A percentile compares a stretch with the other conserved stretches of the same genome.
These are phyloP conservation scores for Conringia planisiliqua DNA, from an alignment of 345 rosid species.

Conservation along the genomic window DNA sequence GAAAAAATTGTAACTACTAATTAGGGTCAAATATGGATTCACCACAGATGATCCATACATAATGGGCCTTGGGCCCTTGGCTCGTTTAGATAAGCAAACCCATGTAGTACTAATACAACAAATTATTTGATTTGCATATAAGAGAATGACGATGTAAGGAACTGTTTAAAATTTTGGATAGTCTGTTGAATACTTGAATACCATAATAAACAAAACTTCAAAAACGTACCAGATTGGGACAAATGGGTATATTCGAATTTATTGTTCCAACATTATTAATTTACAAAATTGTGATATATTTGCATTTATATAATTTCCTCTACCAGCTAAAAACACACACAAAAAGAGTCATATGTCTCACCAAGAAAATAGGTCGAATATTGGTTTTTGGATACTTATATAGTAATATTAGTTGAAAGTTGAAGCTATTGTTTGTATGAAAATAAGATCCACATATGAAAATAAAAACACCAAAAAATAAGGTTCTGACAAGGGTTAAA, in stretches of 20 bases:
- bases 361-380: not conserved
- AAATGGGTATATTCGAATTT: no score
- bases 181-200: not conserved
- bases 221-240: no score
- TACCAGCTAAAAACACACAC: no score
- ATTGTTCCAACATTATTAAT: no score
- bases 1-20: not conserved
- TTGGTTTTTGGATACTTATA: not conserved
- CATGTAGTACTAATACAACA: not conserved
- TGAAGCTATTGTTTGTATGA: not conserved
- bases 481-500: not conserved
- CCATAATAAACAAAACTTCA: not conserved
- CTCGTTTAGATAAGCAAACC: not conserved
- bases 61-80: not conserved
- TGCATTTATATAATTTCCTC: no score
- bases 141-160: not conserved
- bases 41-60: not conserved
- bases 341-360: not conserved
- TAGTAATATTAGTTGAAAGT: not conserved
- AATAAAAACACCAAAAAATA: not conserved
- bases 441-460: not conserved
- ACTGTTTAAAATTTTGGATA: not conserved
- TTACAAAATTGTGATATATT: no score
- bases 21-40: not conserved
- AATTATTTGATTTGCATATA: not conserved